These are phyloP conservation scores for Paralagenidium karlingii DNA, from an alignment of 352 stramenopile genomes.

Conservation along the genomic window DNA sequence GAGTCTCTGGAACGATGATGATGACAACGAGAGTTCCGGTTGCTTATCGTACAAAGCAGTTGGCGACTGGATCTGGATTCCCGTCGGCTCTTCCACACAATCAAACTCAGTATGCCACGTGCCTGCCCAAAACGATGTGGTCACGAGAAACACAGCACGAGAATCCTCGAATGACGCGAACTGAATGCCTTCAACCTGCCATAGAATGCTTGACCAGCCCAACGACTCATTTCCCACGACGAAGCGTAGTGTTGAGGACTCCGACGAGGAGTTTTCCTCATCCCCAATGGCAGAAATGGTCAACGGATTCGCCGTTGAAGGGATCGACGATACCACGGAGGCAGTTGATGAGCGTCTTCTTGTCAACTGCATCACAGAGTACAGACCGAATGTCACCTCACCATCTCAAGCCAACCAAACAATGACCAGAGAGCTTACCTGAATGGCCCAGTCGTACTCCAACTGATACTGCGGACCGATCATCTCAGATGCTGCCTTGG, in stretches of 20 bases:
- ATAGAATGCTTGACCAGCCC: constrained; percentile 70
- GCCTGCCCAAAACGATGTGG: constrained; percentile 44
- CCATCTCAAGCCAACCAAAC: too few relatives aligned
- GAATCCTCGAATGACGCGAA: constrained; percentile 38
- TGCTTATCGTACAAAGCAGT: too few relatives aligned
- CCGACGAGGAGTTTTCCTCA: background rate
- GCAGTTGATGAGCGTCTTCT: too few relatives aligned
- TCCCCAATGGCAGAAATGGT: constrained; percentile 15
- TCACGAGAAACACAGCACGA: constrained; percentile 44
- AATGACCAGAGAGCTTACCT: constrained; percentile 7
- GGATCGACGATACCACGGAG: too few relatives aligned
- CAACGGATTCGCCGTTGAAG: too few relatives aligned
- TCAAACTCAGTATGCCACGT: constrained; percentile 55
- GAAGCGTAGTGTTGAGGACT: too few relatives aligned
- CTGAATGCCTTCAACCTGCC: constrained; percentile 73
- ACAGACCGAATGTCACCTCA: too few relatives aligned
- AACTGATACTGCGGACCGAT: constrained; percentile 41
- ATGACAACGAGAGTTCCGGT: too few relatives aligned
- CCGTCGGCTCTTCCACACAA: constrained; percentile 43
- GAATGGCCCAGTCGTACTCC: constrained; percentile 63
- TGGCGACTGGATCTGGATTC: background rate
- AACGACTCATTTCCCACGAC: constrained; percentile 12
- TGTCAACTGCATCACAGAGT: too few relatives aligned
- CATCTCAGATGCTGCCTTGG: constrained; percentile 22
- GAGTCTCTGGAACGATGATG: too few relatives aligned